phyloP scores from a whole-genome alignment of 2,329 filamentous ascomycete genomes.

The Xylaria sp. region DNA sequence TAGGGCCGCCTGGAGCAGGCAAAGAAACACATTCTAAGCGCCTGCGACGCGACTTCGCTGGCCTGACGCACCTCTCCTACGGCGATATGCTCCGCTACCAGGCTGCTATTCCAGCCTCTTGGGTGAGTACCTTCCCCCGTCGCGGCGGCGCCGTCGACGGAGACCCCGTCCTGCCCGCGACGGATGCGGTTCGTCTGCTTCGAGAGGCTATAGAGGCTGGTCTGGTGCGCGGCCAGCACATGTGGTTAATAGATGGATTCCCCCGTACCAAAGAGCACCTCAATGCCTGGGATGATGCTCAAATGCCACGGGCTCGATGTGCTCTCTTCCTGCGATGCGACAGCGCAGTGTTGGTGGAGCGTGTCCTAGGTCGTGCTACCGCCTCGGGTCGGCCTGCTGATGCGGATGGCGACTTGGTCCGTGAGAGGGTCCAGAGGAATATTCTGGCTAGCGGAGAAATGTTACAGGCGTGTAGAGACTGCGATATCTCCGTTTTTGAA shows the following conservation, averaged over 20 bases:
- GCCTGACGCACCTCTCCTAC: constrained; percentile 34
- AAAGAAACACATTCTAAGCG: constrained; percentile 32
- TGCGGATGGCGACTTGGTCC: constrained; percentile 3
- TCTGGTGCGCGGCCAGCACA: constrained; percentile 11
- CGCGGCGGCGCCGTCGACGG: constrained; percentile 6
- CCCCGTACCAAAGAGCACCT: constrained; percentile 28
- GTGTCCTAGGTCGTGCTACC: constrained; percentile 23
- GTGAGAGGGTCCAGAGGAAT: constrained; percentile 24
- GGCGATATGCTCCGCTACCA: constrained; percentile 33
- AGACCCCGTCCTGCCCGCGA: constrained; percentile 24
- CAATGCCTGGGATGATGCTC: constrained; percentile 15
- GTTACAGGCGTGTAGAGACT: neutral
- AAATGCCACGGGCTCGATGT: constrained; percentile 19
- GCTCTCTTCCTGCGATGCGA: constrained; percentile 25
- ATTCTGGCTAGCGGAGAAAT: neutral
- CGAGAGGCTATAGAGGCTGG: constrained; percentile 28
- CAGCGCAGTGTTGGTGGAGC: constrained; percentile 13
- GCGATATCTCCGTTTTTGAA: constrained; percentile 10
- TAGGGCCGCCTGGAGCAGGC: constrained; percentile 34
- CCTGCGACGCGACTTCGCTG: constrained; percentile 18
- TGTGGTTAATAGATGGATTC: constrained; percentile 34
- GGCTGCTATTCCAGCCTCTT: constrained; percentile 30
- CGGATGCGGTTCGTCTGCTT: constrained; percentile 23
- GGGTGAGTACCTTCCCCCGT: constrained; percentile 32
- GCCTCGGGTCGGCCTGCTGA: constrained; percentile 30